Evolutionary conservation across 2,329 filamentous ascomycete genomes (phyloP).

Genomic region (Xylariaceae sp.): DNA sequence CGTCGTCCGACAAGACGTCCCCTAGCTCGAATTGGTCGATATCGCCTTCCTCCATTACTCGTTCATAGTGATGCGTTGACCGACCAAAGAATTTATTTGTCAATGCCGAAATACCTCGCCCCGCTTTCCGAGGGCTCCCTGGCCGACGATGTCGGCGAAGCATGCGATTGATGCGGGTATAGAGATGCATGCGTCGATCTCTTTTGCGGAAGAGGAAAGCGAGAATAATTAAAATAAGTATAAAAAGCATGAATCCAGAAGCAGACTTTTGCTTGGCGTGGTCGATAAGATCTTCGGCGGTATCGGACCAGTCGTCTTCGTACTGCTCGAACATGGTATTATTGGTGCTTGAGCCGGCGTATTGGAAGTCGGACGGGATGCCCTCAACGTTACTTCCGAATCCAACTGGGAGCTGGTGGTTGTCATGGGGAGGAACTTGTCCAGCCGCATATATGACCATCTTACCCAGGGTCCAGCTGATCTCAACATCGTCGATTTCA

Average conservation of each 20-base stretch:
- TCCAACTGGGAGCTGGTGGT: constrained; percentile 68
- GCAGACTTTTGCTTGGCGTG: constrained; percentile 64
- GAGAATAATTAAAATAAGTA: constrained; percentile 66
- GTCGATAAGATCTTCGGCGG: constrained; percentile 57
- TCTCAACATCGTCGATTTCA: constrained; percentile 85
- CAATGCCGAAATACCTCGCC: constrained; percentile 43
- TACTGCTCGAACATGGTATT: constrained; percentile 29
- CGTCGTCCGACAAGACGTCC: constrained; percentile 59
- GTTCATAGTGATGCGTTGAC: constrained; percentile 63
- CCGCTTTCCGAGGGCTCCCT: constrained; percentile 42
- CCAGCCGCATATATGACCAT: constrained; percentile 94
- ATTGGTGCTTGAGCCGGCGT: constrained; percentile 59
- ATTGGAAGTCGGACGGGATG: constrained; percentile 76
- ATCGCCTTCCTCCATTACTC: constrained; percentile 79
- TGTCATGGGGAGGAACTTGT: constrained; percentile 65
- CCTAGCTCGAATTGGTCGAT: constrained; percentile 73
- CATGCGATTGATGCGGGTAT: constrained; percentile 45
- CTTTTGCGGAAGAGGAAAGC: constrained; percentile 74
- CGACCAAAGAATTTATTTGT: constrained; percentile 64
- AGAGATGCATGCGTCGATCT: constrained; percentile 63
- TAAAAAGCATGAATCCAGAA: constrained; percentile 71
- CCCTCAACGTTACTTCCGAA: constrained; percentile 80
- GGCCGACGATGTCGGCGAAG: constrained; percentile 39
- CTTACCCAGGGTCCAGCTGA: constrained; percentile 96
- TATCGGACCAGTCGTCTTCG: constrained; percentile 51